Base-by-base conservation (phyloP, 805 yeast species). In the Cyberlindnera xishuangbannaensis region DNA sequence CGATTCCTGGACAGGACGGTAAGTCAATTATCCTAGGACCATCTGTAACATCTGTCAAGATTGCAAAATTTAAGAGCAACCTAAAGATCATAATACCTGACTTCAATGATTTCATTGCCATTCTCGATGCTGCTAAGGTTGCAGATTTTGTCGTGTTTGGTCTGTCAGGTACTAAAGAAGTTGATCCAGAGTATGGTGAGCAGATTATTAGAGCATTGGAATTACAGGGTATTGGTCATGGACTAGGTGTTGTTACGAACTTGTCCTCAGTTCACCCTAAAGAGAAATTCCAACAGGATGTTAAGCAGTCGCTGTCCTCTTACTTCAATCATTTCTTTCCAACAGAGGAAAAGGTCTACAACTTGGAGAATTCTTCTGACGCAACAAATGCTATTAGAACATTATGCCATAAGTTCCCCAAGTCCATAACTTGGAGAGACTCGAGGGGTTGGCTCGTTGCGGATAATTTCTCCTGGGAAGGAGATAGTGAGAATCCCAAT, bases 121-220 rank as follows among this genome's bases (percentile, higher is more conserved):
- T 92, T 20, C 55, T 92, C 37, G 97, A 92, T 60, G 82, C 94
- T 21, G 85, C 94, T 14, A 84, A 84, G 52, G 75, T 84, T 6
- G 79, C 97, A 0, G 98, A 92, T 63, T 86, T 76, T 53, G 92
- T 87, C 3, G 63, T 94, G 1, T 83, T 92, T 56, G 94, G 88
- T n/a, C 64, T 92, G 26, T 85, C 95, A 37, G 95, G 95, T 7
- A 65, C 73, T 14, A 73, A 77, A 30, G 97, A 92, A 61, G 90
- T 90, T 33, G 87, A 81, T 45, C 65, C 68, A 28, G 71, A 69
- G 25, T 73, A 76, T 48, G 97, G 97, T 30, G 98, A 92, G 61
- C 88, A 85, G 50, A 76, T 88, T 18, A 67, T 92, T 36, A 76
- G 97, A 59, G 84, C 95, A 2, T 70, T 88, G 22, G 86, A 84